Base-by-base conservation (phyloP, 176 grass and related monocot species). In the Carex cristatella region DNA sequence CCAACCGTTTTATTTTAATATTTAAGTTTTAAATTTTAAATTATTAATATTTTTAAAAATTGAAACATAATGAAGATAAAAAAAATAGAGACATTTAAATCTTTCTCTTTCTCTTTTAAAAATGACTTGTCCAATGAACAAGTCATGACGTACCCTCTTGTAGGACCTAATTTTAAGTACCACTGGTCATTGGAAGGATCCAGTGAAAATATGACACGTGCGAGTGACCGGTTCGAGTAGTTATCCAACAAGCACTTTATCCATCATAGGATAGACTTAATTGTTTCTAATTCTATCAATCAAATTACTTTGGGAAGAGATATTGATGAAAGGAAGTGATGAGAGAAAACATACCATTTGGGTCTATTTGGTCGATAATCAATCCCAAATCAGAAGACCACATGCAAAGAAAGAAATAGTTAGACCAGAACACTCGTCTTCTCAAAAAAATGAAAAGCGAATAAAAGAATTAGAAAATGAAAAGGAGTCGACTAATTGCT, bases 281-380 rank as follows among this genome's bases (percentile, higher is more conserved):
- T 76, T 31, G 10, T 18, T 8, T 56, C 23, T 77, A 30, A 9
- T 8, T 56, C 23, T 77, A 30, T 10, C 51, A 77, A 77, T 56
- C 49, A 55, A 77, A 55, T 55, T 31, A 56, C 32, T 30, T 73
- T 37, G 9, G 15, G 44, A 42, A 51, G 13, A 54, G n/a, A 65
- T 46, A 51, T 66, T 66, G 37, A 49, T 53, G 40, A 79, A 18
- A 2, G 1, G 1, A 42, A 48, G 23, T 61, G 46, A 81, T 61
- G 27, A 72, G 61, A 13, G 13, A 53, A 53, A 13, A 65, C 90
- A 55, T 89, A 97, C 92, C 94, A 79, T 97, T 92, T 51, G 94
- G 94, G 88, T 97, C 92, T 97, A 77, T 10, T 87, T 61, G 48
- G 15, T 65, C 59, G 83, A 51, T 14, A 35, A 16, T 31, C 38